phyloP scores from a whole-genome alignment of 129 eudicot genomes.

The Tagetes erecta region DNA sequence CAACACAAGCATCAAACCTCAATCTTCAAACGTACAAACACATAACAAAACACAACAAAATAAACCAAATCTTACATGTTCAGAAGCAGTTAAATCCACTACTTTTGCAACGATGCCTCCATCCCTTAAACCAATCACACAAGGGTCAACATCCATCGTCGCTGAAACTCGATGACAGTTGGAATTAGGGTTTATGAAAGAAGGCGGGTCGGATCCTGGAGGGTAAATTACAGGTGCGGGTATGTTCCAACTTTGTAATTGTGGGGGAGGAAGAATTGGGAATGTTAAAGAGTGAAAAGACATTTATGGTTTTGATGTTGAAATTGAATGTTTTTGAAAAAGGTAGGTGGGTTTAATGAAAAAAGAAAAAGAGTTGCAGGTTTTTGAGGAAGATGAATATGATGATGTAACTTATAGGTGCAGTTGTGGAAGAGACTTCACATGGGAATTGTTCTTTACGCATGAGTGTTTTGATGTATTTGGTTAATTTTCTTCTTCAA shows the following conservation, averaged over 20 bases:
- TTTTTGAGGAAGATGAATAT: not conserved
- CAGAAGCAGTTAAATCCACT: slow-evolving; percentile 27
- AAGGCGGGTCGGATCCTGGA: slow-evolving; percentile 24
- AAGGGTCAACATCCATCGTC: slow-evolving; percentile 23
- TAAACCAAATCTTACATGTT: slow-evolving; percentile 25
- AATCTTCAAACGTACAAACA: not conserved
- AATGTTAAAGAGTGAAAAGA: too few relatives aligned
- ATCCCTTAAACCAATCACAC: slow-evolving; percentile 11
- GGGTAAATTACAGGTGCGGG: slow-evolving; percentile 27
- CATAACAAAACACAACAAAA: not conserved
- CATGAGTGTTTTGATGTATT: not conserved
- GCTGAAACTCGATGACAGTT: not conserved
- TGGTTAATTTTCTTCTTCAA: not conserved
- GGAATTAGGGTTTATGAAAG: slow-evolving; percentile 20
- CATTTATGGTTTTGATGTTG: slow-evolving; percentile 2
- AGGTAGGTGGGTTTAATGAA: not conserved
- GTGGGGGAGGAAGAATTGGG: not conserved
- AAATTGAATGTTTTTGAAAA: not conserved
- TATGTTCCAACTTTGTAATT: not conserved
- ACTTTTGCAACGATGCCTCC: not conserved
- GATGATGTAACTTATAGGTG: too few relatives aligned
- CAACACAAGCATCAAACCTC: not conserved
- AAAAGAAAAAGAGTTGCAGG: not conserved
- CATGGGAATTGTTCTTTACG: not conserved
- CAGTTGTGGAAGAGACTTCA: not conserved